Conservation (phyloP, 768 basidiomycete species). For the Suillus brevipes region DNA sequence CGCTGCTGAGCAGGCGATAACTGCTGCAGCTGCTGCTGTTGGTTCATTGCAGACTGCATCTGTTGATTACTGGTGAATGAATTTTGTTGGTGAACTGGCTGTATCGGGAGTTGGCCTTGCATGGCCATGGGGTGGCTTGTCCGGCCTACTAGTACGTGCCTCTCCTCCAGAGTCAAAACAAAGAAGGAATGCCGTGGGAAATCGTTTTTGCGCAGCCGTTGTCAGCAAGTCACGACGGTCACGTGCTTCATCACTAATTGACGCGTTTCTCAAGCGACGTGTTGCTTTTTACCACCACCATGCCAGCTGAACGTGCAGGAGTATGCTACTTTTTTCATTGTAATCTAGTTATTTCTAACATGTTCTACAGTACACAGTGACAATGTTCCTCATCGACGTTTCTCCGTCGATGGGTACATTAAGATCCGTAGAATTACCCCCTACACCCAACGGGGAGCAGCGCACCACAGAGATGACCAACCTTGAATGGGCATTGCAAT, state of each 20-base stretch:
- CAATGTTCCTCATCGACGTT: slow-evolving; percentile 87
- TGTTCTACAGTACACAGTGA: slow-evolving; percentile 68
- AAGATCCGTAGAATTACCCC: slow-evolving; percentile 56
- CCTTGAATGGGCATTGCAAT: slow-evolving; percentile 81
- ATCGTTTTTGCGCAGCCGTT: neutral
- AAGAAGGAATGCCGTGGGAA: slow-evolving; percentile 1
- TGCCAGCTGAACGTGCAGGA: slow-evolving; percentile 81
- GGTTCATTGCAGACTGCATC: slow-evolving; percentile 13
- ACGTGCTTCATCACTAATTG: slow-evolving; percentile 6
- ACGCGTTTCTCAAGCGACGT: slow-evolving; percentile 5
- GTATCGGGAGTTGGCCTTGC: slow-evolving; percentile 23
- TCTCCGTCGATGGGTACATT: slow-evolving; percentile 81
- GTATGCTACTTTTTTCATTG: slow-evolving; percentile 41
- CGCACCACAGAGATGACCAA: slow-evolving; percentile 65
- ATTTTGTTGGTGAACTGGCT: slow-evolving; percentile 18
- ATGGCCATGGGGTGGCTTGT: slow-evolving; percentile 11
- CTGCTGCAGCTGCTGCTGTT: neutral
- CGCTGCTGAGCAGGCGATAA: neutral
- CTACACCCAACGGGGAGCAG: slow-evolving; percentile 51
- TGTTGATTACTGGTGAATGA: slow-evolving; percentile 3
- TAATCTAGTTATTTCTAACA: slow-evolving; percentile 14
- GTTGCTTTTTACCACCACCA: slow-evolving; percentile 33
- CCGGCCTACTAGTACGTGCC: slow-evolving; percentile 2
- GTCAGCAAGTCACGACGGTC: slow-evolving; percentile 6
- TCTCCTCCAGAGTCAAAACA: slow-evolving; percentile 2